phyloP scores from a whole-genome alignment of 306 rosid species.

The Rosa lucieae region DNA sequence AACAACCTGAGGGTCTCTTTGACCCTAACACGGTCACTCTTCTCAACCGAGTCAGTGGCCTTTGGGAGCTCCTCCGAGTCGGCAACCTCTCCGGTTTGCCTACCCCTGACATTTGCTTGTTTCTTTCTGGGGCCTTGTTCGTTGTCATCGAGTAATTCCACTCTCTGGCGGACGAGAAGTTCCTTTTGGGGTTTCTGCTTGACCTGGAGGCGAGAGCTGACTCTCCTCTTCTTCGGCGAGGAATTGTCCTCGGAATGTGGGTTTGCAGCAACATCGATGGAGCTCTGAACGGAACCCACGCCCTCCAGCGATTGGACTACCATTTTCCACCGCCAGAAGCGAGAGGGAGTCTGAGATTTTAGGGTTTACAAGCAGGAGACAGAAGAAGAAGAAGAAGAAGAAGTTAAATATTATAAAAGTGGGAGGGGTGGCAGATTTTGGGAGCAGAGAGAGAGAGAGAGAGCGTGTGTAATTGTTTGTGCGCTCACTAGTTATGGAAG shows the following conservation, averaged over 20 bases:
- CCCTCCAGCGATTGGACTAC: conserved; percentile 43
- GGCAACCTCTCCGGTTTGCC: not conserved
- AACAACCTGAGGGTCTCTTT: conserved; percentile 76
- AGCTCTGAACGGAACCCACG: conserved; percentile 26
- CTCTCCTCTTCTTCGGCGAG: conserved; percentile 31
- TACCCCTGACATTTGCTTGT: not conserved
- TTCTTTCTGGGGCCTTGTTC: conserved; percentile 13
- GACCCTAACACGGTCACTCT: conserved; percentile 58
- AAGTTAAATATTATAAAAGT: not conserved
- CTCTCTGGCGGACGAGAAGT: conserved; percentile 25
- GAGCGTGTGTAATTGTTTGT: not conserved
- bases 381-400: not conserved
- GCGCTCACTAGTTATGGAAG: not conserved
- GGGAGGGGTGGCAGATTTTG: not conserved
- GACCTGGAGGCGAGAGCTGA: conserved; percentile 46
- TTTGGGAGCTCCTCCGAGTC: not conserved
- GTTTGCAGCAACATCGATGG: conserved; percentile 11
- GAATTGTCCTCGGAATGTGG: conserved; percentile 3
- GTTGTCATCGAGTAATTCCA: conserved; percentile 2
- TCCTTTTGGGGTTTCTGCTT: conserved; percentile 38
- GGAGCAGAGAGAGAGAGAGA: conserved; percentile 5
- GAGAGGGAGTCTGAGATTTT: conserved; percentile 2
- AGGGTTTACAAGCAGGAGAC: conserved; percentile 3
- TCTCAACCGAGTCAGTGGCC: conserved; percentile 35
- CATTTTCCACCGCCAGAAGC: conserved; percentile 24